Conservation (phyloP, 176 grass and related monocot genomes). For the Ananas comosus region DNA sequence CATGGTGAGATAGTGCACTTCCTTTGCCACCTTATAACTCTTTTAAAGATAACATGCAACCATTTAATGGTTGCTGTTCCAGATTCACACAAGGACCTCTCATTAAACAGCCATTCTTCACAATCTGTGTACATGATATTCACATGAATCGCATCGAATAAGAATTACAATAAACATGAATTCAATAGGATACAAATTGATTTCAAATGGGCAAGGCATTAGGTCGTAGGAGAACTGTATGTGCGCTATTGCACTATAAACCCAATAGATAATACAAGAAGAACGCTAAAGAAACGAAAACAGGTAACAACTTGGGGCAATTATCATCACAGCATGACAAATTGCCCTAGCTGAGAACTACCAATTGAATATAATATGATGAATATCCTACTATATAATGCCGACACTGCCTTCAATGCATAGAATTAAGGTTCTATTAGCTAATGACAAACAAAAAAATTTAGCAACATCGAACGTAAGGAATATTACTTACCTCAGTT, state of each 20-base stretch:
- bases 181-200: background rate
- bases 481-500: constrained; percentile 14
- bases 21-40: too few species aligned
- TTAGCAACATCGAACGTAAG: background rate
- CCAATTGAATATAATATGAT: constrained; percentile 7
- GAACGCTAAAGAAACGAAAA: constrained; percentile 25
- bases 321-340: constrained; percentile 5
- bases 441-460: background rate
- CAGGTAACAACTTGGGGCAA: constrained; percentile 20
- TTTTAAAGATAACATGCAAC: too few species aligned
- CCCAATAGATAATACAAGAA: constrained; percentile 9
- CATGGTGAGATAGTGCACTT: too few species aligned
- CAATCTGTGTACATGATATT: background rate
- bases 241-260: constrained; percentile 15
- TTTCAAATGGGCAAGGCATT: constrained; percentile 1
- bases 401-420: background rate
- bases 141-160: background rate
- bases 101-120: too few species aligned
- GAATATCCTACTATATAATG: constrained; percentile 2
- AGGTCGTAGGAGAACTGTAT: constrained; percentile 21
- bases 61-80: too few species aligned
- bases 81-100: too few species aligned
- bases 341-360: constrained; percentile 19
- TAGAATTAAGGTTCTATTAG: background rate
- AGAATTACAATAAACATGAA: background rate